Percentiles rank a stretch among this genome's conserved stretches.
phyloP scores from a whole-genome alignment of 306 rosid genomes.

The Datisca glomerata region DNA sequence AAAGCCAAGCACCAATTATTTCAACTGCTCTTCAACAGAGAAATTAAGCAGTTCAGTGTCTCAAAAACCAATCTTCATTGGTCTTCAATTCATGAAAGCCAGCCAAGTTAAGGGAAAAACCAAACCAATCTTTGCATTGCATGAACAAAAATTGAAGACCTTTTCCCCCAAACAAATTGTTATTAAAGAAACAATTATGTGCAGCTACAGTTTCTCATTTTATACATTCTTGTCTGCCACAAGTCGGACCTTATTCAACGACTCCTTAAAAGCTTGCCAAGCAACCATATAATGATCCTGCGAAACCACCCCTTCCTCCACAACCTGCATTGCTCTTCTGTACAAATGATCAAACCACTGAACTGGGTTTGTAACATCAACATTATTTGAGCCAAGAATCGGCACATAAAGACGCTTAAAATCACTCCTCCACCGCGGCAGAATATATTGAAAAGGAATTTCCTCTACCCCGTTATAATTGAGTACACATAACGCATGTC shows the following conservation, averaged over 20 bases:
- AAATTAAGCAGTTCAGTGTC: too few species aligned
- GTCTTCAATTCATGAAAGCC: too few species aligned
- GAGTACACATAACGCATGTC: slow-evolving; percentile 78
- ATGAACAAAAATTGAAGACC: too few species aligned
- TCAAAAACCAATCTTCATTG: too few species aligned
- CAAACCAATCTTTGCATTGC: too few species aligned
- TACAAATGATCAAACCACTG: slow-evolving; percentile 92
- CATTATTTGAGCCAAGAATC: slow-evolving; percentile 42
- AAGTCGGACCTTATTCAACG: slow-evolving; percentile 74
- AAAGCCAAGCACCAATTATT: too few species aligned
- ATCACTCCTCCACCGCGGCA: slow-evolving; percentile 90
- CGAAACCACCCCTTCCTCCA: slow-evolving; percentile 81
- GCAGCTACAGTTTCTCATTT: slow-evolving; percentile 3
- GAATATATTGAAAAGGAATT: slow-evolving; percentile 73
- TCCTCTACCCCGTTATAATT: slow-evolving; percentile 69
- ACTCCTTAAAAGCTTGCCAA: slow-evolving; percentile 86
- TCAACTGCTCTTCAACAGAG: too few species aligned
- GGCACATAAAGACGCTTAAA: slow-evolving; percentile 65
- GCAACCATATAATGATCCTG: slow-evolving; percentile 76
- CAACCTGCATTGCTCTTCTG: slow-evolving; percentile 82
- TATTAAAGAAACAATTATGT: background rate
- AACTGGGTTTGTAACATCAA: slow-evolving; percentile 79
- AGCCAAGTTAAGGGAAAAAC: too few species aligned
- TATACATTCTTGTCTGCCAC: slow-evolving; percentile 54
- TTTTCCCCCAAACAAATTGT: too few species aligned